A percentile compares a stretch with the other conserved stretches of the same genome.
Conservation (phyloP, 768 basidiomycete species). For the Aureoboletus auriporus region DNA sequence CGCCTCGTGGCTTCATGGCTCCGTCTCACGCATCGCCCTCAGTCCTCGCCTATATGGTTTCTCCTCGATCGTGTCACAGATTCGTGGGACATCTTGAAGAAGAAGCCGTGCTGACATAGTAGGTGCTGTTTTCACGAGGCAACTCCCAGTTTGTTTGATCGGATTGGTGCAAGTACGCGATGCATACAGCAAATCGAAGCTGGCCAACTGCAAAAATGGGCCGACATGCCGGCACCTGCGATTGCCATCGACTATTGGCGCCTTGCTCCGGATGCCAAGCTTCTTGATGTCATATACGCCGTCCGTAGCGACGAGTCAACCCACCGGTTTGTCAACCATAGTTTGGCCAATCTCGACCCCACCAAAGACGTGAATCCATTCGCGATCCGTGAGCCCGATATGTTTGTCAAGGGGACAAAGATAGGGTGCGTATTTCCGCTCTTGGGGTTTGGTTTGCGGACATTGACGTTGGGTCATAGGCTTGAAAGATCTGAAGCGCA, state of each 20-base stretch:
- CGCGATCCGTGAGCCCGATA: constrained; percentile 83
- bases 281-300: constrained; percentile 87
- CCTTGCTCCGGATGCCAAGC: constrained; percentile 61
- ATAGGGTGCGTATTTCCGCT: constrained; percentile 52
- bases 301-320: constrained; percentile 92
- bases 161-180: constrained; percentile 50
- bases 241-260: constrained; percentile 98
- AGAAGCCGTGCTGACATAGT: constrained; percentile 93
- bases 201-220: constrained; percentile 81
- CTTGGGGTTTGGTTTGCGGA: constrained; percentile 7
- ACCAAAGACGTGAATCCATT: constrained; percentile 85
- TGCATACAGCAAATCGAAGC: constrained; percentile 81
- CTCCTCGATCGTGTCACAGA: constrained; percentile 75
- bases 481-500: constrained; percentile 69
- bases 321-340: constrained; percentile 95
- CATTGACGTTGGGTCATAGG: constrained; percentile 33
- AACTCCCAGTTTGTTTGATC: constrained; percentile 16
- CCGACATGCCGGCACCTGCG: constrained; percentile 67
- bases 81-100: constrained; percentile 94
- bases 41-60: constrained; percentile 79
- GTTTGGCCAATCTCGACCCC: constrained; percentile 79
- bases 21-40: constrained; percentile 13
- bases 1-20: constrained; percentile 8
- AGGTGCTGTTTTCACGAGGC: constrained; percentile 28
- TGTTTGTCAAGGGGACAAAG: constrained; percentile 74